Base-by-base conservation (phyloP, 2,329 filamentous ascomycete species). In the Macrophomina tecta region DNA sequence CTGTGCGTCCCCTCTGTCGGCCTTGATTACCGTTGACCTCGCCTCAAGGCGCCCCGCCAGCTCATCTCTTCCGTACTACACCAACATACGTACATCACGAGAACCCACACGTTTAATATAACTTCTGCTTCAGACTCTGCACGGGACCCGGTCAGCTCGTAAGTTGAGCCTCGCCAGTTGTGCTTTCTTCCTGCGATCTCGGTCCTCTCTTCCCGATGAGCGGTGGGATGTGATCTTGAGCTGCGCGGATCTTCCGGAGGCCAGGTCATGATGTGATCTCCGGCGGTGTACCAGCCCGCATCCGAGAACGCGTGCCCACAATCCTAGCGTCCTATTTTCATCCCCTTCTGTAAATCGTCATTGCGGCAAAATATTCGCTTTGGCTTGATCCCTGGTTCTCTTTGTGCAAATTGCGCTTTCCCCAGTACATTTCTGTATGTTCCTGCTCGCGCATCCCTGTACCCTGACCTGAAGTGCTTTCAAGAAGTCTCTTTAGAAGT, bases 171-270 rank as follows among this genome's bases (percentile, higher is more conserved):
- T 60, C 42, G 18, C 36, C 18, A 18, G 12, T n/a, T 28, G 38
- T n/a, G 12, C 34, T 62, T 23, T 49, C 12, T 8, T 36, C 11
- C 36, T 12, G 51, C 32, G 18, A 8, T 38, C 36, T 28, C 14
- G 36, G 36, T 49, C n/a, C 12, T 49, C n/a, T 49, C 8, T 23
- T 36, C 23, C 23, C 9, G 40, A 28, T 9, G 55, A 28, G 40
- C 40, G 12, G 56, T 38, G n/a, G 40, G 56, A 61, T 18, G 36
- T 23, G 8, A 45, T 32, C 38, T 62, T 45, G 18, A 51, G 28
- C 32, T 11, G 58, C 42, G 58, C 58, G 45, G 58, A 62, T 62
- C 58, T 38, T 62, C 58, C 58, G 58, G 45, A 62, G 58, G 42
- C 45, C 42, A 38, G 36, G 58, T 14, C 32, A 62, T 62, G 58